Evolutionary conservation across 2,329 filamentous ascomycete species (phyloP), one percentile per base, ranked within the genome.

Genomic region (Pseudogymnoascus sp.): DNA sequence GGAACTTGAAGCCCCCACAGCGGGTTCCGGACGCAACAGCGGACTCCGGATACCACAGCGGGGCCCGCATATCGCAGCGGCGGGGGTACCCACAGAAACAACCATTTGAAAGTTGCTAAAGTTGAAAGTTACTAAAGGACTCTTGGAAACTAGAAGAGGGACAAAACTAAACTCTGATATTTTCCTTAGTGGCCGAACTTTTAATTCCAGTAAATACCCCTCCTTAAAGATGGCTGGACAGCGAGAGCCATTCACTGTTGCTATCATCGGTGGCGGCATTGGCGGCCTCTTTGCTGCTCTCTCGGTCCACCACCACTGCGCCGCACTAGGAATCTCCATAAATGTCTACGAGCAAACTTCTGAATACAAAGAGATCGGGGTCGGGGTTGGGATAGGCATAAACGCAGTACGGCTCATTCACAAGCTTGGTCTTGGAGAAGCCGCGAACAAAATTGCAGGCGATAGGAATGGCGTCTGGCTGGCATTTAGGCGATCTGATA

Each of bases 401-500:
- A 65, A 65, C 42, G 56, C 56, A 60, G 56, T 28, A 14, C 25
- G 7, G 25, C 38, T 60, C 16, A 31, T 60, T 10, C 56, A 60
- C 56, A 60, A 60, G 65, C 67, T 76, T 59, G 74, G 73, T 10
- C 64, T 76, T 2, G 72, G 73, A 35, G 68, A 72, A 1, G 68
- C 65, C 8, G 66, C 72, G 10, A 68, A 71, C 47, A 61, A 63
- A 18, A 71, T 75, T 50, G 69, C 72, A 6, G 74, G 74, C 4
- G 62, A 68, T 18, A 66, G 71, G 4, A 67, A 69, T 21, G 70
- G 69, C 18, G 66, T 73, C 23, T 75, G 73, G 71, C 70, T 75
- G 50, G 67, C 68, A 10, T 74, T 76, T 62, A 71, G 73, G 16
- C 70, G 74, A 44, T 76, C 69, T 62, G 73, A 75, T 56, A 72